phyloP scores from a whole-genome alignment of 225 moss, liverwort and hornwort genomes.

The Lunularia cruciata region DNA sequence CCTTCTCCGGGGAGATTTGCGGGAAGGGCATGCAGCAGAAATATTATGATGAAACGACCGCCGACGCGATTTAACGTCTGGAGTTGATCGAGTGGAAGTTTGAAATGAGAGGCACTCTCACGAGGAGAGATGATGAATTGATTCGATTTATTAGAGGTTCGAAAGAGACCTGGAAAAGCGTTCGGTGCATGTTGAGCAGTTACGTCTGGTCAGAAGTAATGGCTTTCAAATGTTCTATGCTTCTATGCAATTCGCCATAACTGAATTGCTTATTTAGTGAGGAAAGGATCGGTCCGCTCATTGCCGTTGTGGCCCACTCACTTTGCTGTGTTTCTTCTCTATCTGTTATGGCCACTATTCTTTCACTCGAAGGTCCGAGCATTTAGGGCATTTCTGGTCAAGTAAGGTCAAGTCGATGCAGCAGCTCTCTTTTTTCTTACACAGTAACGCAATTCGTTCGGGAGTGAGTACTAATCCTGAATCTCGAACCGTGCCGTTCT shows the following conservation, averaged over 20 bases:
- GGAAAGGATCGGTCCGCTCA: too few relatives aligned
- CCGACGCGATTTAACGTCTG: not conserved
- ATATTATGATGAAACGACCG: not conserved
- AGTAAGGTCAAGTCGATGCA: too few relatives aligned
- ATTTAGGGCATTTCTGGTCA: too few relatives aligned
- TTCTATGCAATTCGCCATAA: not conserved
- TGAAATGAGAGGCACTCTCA: not conserved
- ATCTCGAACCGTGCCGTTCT: too few relatives aligned
- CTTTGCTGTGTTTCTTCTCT: too few relatives aligned
- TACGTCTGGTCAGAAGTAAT: not conserved
- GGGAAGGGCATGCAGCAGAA: not conserved
- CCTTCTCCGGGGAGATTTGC: not conserved
- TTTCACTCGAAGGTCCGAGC: too few relatives aligned
- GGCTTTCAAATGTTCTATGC: conserved; percentile 6
- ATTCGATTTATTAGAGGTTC: too few relatives aligned
- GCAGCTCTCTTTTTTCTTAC: too few relatives aligned
- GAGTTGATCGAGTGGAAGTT: not conserved
- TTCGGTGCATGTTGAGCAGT: not conserved
- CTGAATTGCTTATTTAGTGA: not conserved
- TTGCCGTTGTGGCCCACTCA: too few relatives aligned
- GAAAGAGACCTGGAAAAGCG: not conserved
- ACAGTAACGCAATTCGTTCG: too few relatives aligned
- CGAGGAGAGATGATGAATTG: conserved; percentile 2
- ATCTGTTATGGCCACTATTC: too few relatives aligned
- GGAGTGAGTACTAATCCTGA: too few relatives aligned